Evolutionary conservation across 78 protist genomes (phyloP).

Genomic region (Dictyostelium brefeldianum): DNA sequence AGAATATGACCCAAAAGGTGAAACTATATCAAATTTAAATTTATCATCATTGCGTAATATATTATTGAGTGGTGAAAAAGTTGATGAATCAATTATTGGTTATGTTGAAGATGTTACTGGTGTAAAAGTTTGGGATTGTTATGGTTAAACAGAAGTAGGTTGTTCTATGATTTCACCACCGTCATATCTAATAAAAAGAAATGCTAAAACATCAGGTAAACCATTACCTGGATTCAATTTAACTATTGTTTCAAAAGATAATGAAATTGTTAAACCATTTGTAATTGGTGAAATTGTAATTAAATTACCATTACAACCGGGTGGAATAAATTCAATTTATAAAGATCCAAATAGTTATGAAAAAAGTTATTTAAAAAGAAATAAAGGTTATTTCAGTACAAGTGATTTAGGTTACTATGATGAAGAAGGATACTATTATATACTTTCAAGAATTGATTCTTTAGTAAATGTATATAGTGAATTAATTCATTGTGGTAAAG

Average conservation of each 20-base stretch:
- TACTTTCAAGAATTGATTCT: not conserved
- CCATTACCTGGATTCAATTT: no score
- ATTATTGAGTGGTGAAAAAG: slow-evolving; percentile 50
- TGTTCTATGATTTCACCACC: no score
- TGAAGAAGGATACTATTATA: not conserved
- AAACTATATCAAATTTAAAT: not conserved
- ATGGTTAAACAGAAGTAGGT: not conserved
- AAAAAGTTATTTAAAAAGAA: not conserved
- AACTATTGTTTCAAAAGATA: no score
- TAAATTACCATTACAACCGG: slow-evolving; percentile 83
- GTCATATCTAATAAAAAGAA: no score
- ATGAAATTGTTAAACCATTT: not conserved
- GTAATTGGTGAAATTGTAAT: not conserved
- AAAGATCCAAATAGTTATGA: not conserved
- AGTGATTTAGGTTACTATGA: not conserved
- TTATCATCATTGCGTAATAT: slow-evolving; percentile 13
- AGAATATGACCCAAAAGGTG: slow-evolving; percentile 54
- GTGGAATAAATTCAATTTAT: not conserved
- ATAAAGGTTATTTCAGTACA: not conserved
- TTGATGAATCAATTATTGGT: not conserved
- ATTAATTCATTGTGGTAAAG: not conserved
- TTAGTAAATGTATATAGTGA: not conserved
- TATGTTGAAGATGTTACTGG: not conserved
- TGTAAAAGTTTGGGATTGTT: slow-evolving; percentile 1
- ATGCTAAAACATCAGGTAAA: no score